phyloP scores from a whole-genome alignment of 1,139 yeast species.

The Suhomyces terraborum region DNA sequence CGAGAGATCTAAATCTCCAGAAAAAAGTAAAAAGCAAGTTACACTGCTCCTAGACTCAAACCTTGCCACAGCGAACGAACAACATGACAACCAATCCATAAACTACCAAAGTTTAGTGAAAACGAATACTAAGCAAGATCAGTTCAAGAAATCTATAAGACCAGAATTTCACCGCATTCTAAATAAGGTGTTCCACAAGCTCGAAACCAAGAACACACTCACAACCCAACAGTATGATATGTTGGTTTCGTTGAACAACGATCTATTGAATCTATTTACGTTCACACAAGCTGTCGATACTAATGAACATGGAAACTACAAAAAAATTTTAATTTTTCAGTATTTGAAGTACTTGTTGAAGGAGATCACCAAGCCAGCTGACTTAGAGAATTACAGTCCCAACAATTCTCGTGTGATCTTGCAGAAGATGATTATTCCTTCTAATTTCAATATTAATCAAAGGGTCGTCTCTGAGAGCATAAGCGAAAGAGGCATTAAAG shows the following conservation, averaged over 20 bases:
- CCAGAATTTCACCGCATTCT: constrained; percentile 38
- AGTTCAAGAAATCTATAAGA: constrained; percentile 25
- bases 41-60: neutral
- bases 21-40: neutral
- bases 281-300: constrained; percentile 25
- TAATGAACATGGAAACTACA: constrained; percentile 20
- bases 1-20: constrained; percentile 1
- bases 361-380: constrained; percentile 32
- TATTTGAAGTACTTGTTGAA: constrained; percentile 44
- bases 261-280: constrained; percentile 29
- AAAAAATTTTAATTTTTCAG: constrained; percentile 40
- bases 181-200: constrained; percentile 38
- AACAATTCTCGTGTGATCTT: constrained; percentile 23
- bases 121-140: constrained; percentile 26
- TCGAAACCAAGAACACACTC: constrained; percentile 37
- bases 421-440: constrained; percentile 40
- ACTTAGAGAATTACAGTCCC: constrained; percentile 10
- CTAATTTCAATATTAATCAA: constrained; percentile 24
- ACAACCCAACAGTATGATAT: constrained; percentile 40
- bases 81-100: constrained; percentile 6
- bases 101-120: constrained; percentile 14
- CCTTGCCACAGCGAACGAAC: neutral
- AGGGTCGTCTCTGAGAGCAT: constrained; percentile 5
- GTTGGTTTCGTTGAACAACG: constrained; percentile 36
- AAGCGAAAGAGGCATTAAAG: constrained; percentile 9